phyloP scores from a whole-genome alignment of 2,329 filamentous ascomycete genomes.

The Hypocreales sp. region DNA sequence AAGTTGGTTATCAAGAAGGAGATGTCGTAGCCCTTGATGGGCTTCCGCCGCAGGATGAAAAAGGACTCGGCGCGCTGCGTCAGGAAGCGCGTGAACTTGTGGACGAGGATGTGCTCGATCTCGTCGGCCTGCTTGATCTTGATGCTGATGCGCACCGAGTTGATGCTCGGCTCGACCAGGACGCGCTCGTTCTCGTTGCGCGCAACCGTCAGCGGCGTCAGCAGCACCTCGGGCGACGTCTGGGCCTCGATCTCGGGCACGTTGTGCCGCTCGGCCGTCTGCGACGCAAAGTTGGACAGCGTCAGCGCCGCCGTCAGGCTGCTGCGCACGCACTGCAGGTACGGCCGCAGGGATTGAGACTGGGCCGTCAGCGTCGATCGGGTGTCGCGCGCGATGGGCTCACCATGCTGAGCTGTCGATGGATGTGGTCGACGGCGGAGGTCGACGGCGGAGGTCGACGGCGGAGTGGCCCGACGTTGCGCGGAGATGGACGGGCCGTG shows the following conservation, averaged over 20 bases:
- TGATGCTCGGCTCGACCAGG: slow-evolving; percentile 89
- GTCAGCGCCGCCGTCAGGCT: slow-evolving; percentile 88
- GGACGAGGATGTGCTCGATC: slow-evolving; percentile 93
- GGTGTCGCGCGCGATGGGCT: too few species aligned
- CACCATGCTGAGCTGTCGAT: too few species aligned
- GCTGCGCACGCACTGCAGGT: slow-evolving; percentile 89
- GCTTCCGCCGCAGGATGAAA: slow-evolving; percentile 89
- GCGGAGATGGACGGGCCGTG: too few species aligned
- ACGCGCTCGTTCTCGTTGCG: slow-evolving; percentile 97
- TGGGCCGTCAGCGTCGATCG: too few species aligned
- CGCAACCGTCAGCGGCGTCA: slow-evolving; percentile 80
- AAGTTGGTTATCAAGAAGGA: slow-evolving; percentile 98
- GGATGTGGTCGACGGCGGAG: too few species aligned
- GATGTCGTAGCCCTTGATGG: slow-evolving; percentile 96
- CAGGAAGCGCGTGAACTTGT: slow-evolving; percentile 96
- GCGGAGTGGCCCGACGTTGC: too few species aligned
- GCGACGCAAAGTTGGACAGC: slow-evolving; percentile 85
- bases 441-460: too few species aligned
- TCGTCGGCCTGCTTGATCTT: slow-evolving; percentile 99
- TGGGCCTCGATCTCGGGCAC: slow-evolving; percentile 92
- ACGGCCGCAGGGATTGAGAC: slow-evolving; percentile 95
- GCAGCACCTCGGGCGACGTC: slow-evolving; percentile 81
- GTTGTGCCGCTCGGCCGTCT: slow-evolving; percentile 93
- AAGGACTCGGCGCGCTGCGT: slow-evolving; percentile 94
- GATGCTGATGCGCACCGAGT: slow-evolving; percentile 93